These are phyloP conservation scores for Cladophialophora bantiana DNA, from an alignment of 2,329 filamentous ascomycete genomes.

Conservation along the genomic window DNA sequence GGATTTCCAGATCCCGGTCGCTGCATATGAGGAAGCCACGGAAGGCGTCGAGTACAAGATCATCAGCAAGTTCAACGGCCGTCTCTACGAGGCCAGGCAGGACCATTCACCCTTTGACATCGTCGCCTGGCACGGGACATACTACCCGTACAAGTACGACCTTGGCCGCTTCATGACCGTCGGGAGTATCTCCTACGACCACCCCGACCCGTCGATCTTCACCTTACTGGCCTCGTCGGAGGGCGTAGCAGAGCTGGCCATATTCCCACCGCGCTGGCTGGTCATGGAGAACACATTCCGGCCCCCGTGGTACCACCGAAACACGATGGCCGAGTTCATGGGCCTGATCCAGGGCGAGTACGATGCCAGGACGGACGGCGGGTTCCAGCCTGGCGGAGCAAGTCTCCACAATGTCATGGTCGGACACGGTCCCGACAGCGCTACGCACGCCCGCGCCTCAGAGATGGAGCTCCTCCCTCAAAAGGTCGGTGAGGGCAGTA, in stretches of 20 bases:
- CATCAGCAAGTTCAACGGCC: slow-evolving; percentile 70
- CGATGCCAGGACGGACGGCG: slow-evolving; percentile 63
- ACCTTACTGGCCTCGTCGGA: slow-evolving; percentile 69
- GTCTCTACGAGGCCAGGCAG: slow-evolving; percentile 70
- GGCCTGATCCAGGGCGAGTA: slow-evolving; percentile 67
- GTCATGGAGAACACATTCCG: slow-evolving; percentile 67
- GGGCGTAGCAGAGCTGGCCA: slow-evolving; percentile 69
- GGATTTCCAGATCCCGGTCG: slow-evolving; percentile 77
- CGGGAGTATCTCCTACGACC: slow-evolving; percentile 75
- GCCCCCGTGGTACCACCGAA: slow-evolving; percentile 69
- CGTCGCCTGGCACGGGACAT: slow-evolving; percentile 80
- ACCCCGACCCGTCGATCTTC: slow-evolving; percentile 79
- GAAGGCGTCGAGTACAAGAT: slow-evolving; percentile 57
- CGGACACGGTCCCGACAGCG: slow-evolving; percentile 66
- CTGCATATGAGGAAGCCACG: slow-evolving; percentile 64
- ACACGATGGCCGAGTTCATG: slow-evolving; percentile 62
- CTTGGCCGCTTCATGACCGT: slow-evolving; percentile 77
- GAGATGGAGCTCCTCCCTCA: slow-evolving; percentile 60
- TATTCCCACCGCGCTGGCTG: slow-evolving; percentile 71
- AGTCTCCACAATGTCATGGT: slow-evolving; percentile 75
- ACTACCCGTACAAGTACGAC: slow-evolving; percentile 83
- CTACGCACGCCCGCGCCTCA: slow-evolving; percentile 62
- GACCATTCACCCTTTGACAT: slow-evolving; percentile 77
- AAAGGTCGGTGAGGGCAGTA: slow-evolving; percentile 65
- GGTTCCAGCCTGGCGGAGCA: slow-evolving; percentile 66